A percentile compares a stretch with the other conserved stretches of the same genome.
Conservation (phyloP, 164 flowering plant genomes). For the Tinospora cordifolia region DNA sequence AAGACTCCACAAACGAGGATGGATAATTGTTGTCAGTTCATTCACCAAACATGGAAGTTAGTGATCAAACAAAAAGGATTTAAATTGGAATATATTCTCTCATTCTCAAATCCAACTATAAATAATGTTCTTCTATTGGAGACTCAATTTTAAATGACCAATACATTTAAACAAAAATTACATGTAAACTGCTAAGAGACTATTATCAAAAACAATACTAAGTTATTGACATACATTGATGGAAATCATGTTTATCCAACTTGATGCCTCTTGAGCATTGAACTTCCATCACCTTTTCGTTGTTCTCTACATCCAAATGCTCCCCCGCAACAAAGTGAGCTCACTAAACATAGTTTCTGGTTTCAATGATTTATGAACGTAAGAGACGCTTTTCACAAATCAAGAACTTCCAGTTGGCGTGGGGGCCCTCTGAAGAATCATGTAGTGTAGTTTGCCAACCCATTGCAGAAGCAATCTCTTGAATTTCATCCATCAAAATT, state of each 20-base stretch:
- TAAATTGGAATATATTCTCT: too few species aligned
- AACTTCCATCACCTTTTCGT: background rate
- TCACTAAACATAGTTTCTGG: background rate
- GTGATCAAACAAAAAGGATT: too few species aligned
- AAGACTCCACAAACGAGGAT: too few species aligned
- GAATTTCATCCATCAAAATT: constrained; percentile 38
- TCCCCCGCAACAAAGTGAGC: background rate
- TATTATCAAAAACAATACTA: background rate
- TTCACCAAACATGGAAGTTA: too few species aligned
- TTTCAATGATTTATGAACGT: constrained; percentile 2
- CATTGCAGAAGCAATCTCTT: constrained; percentile 46
- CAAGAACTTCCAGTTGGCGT: constrained; percentile 53
- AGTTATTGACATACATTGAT: background rate
- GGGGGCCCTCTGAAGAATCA: constrained; percentile 64
- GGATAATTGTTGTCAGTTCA: too few species aligned
- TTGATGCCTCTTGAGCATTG: background rate
- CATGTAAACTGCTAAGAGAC: background rate
- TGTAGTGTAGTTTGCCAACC: constrained; percentile 47
- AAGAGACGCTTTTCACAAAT: constrained; percentile 42
- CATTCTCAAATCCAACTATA: too few species aligned
- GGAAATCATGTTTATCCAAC: background rate
- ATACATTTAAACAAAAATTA: background rate
- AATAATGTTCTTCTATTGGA: background rate
- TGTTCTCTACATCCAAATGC: background rate
- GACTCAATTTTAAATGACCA: background rate